phyloP scores from a whole-genome alignment of 2,329 filamentous ascomycete genomes.

The Simplicillium aogashimaense region DNA sequence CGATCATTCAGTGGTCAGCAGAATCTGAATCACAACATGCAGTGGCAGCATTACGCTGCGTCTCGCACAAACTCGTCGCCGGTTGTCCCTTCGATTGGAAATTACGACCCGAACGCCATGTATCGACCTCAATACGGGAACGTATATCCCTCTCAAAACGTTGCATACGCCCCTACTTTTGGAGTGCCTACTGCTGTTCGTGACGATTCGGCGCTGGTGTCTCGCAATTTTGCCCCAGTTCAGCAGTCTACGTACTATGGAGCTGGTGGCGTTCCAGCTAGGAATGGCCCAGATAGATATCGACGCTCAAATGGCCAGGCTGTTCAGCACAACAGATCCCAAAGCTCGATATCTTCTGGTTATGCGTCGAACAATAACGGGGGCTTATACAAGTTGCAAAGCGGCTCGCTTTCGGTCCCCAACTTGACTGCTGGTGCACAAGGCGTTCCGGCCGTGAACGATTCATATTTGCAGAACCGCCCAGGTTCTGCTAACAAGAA shows the following conservation, averaged over 20 bases:
- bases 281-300: conserved; percentile 65
- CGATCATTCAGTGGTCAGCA: conserved; percentile 70
- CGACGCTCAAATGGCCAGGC: conserved; percentile 49
- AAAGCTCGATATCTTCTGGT: conserved; percentile 17
- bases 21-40: conserved; percentile 43
- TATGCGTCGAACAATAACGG: conserved; percentile 15
- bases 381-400: conserved; percentile 19
- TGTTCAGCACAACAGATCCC: conserved; percentile 24
- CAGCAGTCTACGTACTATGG: conserved; percentile 38
- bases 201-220: conserved; percentile 38
- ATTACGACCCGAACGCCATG: conserved; percentile 15
- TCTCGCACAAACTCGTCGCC: conserved; percentile 39
- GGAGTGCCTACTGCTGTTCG: conserved; percentile 31
- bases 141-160: no score
- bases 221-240: conserved; percentile 26
- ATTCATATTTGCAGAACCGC: conserved; percentile 34
- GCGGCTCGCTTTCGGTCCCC: conserved; percentile 21
- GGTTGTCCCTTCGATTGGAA: conserved; percentile 23
- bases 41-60: conserved; percentile 40
- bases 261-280: conserved; percentile 24
- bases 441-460: conserved; percentile 47
- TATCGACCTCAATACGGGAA: conserved; percentile 12
- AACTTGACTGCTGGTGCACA: conserved; percentile 45
- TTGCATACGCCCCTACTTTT: conserved; percentile 26
- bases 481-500: conserved; percentile 25